phyloP scores from a whole-genome alignment of 495 filamentous ascomycete genomes.

The Hypomontagnella submonticulosa region DNA sequence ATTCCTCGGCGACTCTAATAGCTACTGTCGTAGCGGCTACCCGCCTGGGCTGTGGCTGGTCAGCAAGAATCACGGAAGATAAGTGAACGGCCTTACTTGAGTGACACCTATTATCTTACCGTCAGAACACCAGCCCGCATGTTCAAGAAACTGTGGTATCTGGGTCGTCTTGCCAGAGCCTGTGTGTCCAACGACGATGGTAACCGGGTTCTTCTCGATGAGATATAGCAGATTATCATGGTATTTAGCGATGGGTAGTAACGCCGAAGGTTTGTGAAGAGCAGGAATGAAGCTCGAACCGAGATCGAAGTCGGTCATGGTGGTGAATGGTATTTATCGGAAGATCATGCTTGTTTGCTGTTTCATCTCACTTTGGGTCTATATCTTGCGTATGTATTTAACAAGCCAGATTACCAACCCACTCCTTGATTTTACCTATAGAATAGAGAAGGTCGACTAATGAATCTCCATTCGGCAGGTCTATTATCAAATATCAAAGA shows the following conservation, averaged over 20 bases:
- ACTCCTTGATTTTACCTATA: background rate
- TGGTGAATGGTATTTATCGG: slow-evolving; percentile 1
- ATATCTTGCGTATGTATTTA: slow-evolving; percentile 2
- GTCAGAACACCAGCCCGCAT: slow-evolving; percentile 89
- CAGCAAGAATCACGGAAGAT: slow-evolving; percentile 17
- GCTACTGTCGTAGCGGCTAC: slow-evolving; percentile 96
- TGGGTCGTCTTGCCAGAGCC: slow-evolving; percentile 92
- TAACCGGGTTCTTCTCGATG: slow-evolving; percentile 79
- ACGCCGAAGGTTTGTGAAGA: slow-evolving; percentile 78
- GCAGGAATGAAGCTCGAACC: slow-evolving; percentile 75
- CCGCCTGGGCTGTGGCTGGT: slow-evolving; percentile 75
- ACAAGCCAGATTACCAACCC: background rate
- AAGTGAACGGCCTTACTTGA: slow-evolving; percentile 70
- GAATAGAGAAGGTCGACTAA: no score
- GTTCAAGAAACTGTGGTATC: slow-evolving; percentile 85
- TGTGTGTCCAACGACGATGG: slow-evolving; percentile 90
- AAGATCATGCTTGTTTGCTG: background rate
- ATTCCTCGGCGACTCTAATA: slow-evolving; percentile 89
- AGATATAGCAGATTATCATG: slow-evolving; percentile 78
- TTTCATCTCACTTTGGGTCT: background rate
- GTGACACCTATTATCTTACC: slow-evolving; percentile 86
- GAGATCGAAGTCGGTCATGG: slow-evolving; percentile 69
- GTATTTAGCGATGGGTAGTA: slow-evolving; percentile 83
- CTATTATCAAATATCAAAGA: no score
- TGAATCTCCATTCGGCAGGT: no score